A percentile compares a stretch with the other conserved stretches of the same genome.
Evolutionary conservation across 345 rosid species (phyloP).

Genomic region (Heritiera fomes): DNA sequence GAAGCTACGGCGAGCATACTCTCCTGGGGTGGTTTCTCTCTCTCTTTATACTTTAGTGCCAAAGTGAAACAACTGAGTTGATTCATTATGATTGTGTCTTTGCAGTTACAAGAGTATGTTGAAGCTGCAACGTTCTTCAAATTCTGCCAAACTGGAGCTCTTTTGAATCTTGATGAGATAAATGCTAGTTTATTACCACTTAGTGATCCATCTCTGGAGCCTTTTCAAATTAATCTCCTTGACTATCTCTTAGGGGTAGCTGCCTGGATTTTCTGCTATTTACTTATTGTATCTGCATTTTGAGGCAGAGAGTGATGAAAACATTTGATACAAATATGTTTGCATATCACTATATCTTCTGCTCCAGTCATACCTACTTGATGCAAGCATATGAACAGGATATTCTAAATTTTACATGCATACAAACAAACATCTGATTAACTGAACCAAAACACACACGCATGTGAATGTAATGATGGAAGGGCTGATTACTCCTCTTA

Average conservation of each 20-base stretch:
- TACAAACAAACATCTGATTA: neutral
- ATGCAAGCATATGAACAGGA: neutral
- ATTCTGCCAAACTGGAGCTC: constrained; percentile 71
- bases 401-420: too few relatives aligned
- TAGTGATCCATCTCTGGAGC: constrained; percentile 67
- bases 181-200: constrained; percentile 64
- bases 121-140: constrained; percentile 92
- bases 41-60: constrained; percentile 8
- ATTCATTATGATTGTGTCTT: constrained; percentile 17
- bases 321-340: neutral
- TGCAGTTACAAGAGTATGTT: constrained; percentile 89
- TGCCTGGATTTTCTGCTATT: constrained; percentile 20
- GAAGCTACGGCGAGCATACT: constrained; percentile 88
- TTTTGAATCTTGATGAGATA: constrained; percentile 72
- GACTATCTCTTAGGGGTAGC: constrained; percentile 93
- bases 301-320: constrained; percentile 2
- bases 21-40: constrained; percentile 75
- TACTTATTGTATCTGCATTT: neutral
- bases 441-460: neutral
- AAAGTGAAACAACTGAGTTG: neutral
- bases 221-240: constrained; percentile 82
- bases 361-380: neutral
- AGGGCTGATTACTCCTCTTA: constrained; percentile 15
- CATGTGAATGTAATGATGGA: neutral
- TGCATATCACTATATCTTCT: neutral